Evolutionary conservation across 768 basidiomycete genomes (phyloP).

Genomic region (Serendipita indica): DNA sequence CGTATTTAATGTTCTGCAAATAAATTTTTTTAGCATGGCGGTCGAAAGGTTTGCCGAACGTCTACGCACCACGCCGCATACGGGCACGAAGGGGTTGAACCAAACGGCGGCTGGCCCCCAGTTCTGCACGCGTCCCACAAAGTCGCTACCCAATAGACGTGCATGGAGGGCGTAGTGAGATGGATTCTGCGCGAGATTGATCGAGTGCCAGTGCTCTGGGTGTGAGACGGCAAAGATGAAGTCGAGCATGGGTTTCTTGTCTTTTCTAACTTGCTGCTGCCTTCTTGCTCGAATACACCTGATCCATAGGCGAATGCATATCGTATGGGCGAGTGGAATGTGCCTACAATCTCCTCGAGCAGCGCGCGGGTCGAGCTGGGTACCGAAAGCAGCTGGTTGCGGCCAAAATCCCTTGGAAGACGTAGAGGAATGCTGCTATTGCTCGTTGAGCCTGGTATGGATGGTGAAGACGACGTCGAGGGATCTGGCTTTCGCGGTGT

Average conservation of each 20-base stretch:
- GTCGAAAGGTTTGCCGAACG: conserved; percentile 7
- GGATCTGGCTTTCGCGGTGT: conserved; percentile 2
- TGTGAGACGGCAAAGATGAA: conserved; percentile 95
- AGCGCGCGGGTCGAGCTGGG: conserved; percentile 65
- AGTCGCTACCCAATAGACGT: conserved; percentile 67
- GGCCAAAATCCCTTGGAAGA: conserved; percentile 35
- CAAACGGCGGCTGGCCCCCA: conserved; percentile 67
- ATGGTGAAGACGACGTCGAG: not conserved
- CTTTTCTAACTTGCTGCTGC: conserved; percentile 20
- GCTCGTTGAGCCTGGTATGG: not conserved
- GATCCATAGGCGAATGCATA: conserved; percentile 98
- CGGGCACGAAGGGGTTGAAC: conserved; percentile 85
- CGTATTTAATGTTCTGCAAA: conserved; percentile 82
- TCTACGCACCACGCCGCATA: conserved; percentile 65
- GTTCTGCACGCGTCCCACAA: conserved; percentile 66
- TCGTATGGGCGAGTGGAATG: conserved; percentile 81
- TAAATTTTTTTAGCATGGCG: not conserved
- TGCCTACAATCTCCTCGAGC: conserved; percentile 61
- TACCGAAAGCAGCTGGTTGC: conserved; percentile 69
- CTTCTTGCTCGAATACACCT: conserved; percentile 83
- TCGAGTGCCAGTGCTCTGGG: conserved; percentile 82
- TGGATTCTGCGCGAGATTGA: conserved; percentile 87
- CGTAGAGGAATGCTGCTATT: not conserved
- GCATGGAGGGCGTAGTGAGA: conserved; percentile 82
- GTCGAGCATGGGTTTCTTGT: conserved; percentile 66